Conservation (phyloP, 2,329 filamentous ascomycete species). For the Claviceps monticola region DNA sequence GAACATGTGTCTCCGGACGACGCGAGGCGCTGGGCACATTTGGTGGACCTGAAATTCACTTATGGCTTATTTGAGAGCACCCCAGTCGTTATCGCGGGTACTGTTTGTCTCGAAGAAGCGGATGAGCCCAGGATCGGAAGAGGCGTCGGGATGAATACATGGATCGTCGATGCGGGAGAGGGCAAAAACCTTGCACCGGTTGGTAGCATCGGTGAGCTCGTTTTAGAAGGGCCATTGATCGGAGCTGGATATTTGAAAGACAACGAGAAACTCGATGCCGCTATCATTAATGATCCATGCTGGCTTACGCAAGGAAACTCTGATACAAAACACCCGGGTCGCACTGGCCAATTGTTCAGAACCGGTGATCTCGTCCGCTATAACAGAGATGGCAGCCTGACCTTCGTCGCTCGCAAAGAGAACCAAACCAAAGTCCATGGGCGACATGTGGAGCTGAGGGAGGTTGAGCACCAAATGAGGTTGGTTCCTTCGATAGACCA, state of each 20-base stretch:
- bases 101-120: not conserved
- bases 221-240: conserved; percentile 15
- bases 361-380: conserved; percentile 14
- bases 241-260: conserved; percentile 12
- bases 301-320: conserved; percentile 6
- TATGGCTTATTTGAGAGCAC: conserved; percentile 1
- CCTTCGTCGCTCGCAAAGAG: conserved; percentile 36
- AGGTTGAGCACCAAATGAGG: conserved; percentile 9
- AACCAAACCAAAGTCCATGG: conserved; percentile 43
- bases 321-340: not conserved
- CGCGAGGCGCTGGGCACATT: not conserved
- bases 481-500: not conserved
- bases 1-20: not conserved
- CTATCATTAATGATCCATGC: conserved; percentile 5
- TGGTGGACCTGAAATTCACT: not conserved
- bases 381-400: conserved; percentile 20
- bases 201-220: conserved; percentile 13
- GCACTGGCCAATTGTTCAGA: conserved; percentile 10
- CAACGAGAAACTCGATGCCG: conserved; percentile 2
- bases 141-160: conserved; percentile 6
- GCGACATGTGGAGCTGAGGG: conserved; percentile 32
- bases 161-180: conserved; percentile 12
- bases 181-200: conserved; percentile 9
- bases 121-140: conserved; percentile 5
- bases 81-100: not conserved